Evolutionary conservation across 106 monocot genomes (phyloP), one percentile per base, ranked within the genome.

Genomic region (Xerophyta viscosa): DNA sequence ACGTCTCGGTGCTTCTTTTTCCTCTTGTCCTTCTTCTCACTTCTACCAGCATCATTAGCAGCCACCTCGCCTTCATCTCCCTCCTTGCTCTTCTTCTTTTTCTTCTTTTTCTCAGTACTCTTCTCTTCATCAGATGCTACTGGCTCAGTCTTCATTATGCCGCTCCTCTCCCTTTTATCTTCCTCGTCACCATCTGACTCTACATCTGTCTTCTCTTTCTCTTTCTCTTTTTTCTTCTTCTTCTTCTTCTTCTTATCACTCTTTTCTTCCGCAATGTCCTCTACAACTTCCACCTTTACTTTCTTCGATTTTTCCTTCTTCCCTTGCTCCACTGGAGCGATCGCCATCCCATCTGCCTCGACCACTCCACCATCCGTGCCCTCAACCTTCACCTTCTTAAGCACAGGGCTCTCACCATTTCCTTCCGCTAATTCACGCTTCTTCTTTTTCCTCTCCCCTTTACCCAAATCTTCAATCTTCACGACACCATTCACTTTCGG

Each of bases 21-120:
- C 66, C 81, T 81, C 69, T 81, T 86, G 20, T 80, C 72, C 60
- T 73, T 81, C 55, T 81, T 76, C 71, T n/a, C n/a, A n/a, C 71
- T 75, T 17, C 65, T 76, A 63, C 56, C 72, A 1, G 56, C 56
- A 10, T 13, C 55, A 23, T 54, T 65, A 3, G 33, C 56, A 20
- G 52, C 31, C 3, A 23, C 73, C 20, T 9, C 36, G 27, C 6
- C n/a, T 24, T 15, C 52, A 15, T 29, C 51, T 5, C 17, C 33
- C 33, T 30, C 55, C 21, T 54, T 42, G 31, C 62, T 71, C 59
- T 78, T 72, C 48, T 68, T 64, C 46, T 77, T 55, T 56, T 79
- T 60, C 52, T 74, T 77, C 54, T 84, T 81, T 45, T 74, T 69
- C 21, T 64, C 61, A 36, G 23, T 46, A 2, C 29, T 29, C 15